phyloP scores from a whole-genome alignment of 169 alveolate genomes.

The Eimeria acervulina region DNA sequence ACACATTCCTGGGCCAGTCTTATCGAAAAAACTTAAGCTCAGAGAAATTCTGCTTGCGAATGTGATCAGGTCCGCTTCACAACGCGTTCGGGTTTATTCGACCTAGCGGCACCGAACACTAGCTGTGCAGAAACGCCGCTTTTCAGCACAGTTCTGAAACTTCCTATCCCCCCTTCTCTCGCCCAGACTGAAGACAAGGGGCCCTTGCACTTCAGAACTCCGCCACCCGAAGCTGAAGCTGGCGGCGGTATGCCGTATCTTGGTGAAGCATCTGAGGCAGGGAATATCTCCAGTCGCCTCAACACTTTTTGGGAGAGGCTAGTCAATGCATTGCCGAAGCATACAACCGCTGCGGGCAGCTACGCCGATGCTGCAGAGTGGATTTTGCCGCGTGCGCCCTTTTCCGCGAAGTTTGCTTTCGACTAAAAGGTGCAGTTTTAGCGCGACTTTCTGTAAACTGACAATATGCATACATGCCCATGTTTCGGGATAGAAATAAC shows the following conservation, averaged over 20 bases:
- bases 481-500: too few species aligned
- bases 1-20: not conserved
- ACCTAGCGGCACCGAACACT: not conserved
- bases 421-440: not conserved
- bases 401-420: conserved; percentile 45
- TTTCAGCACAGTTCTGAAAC: not conserved
- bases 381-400: conserved; percentile 64
- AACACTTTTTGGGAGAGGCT: conserved; percentile 54
- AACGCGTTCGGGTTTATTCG: conserved; percentile 64
- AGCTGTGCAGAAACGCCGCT: conserved; percentile 45
- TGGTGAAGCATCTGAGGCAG: not conserved
- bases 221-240: not conserved
- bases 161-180: not conserved
- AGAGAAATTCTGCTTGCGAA: not conserved
- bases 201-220: not conserved
- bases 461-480: too few species aligned
- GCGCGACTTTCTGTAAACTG: not conserved
- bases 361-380: conserved; percentile 70
- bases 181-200: not conserved
- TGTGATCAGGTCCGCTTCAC: conserved; percentile 71
- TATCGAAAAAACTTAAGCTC: not conserved
- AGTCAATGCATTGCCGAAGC: conserved; percentile 5
- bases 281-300: not conserved
- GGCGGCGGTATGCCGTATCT: not conserved
- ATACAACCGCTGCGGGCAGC: conserved; percentile 73